Conservation (phyloP, 2,329 filamentous ascomycete genomes). For the Cladosporium colombiae region DNA sequence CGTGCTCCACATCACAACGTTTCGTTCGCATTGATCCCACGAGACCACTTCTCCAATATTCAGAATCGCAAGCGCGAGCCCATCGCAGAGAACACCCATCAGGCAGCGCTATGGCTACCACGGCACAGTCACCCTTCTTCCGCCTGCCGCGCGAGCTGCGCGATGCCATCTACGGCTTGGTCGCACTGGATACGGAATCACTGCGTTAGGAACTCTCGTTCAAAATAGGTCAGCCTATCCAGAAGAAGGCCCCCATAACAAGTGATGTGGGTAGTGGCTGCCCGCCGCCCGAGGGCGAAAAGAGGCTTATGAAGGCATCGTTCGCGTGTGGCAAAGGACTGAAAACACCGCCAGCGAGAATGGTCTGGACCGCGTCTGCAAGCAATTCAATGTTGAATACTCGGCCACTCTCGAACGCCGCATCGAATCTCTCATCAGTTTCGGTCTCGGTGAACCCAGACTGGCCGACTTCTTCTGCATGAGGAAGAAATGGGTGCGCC, state of each 20-base stretch:
- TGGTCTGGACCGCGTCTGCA: background rate
- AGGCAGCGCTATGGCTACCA: too few relatives aligned
- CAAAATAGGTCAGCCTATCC: background rate
- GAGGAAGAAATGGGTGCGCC: background rate
- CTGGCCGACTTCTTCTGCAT: background rate
- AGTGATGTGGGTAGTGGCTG: background rate
- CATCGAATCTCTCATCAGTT: background rate
- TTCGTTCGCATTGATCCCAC: background rate
- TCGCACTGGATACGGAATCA: background rate
- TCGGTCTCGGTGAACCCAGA: background rate
- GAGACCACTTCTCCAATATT: background rate
- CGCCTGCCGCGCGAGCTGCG: slow-evolving; percentile 15
- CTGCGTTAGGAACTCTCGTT: background rate
- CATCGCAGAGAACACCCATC: too few relatives aligned
- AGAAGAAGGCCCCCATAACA: background rate
- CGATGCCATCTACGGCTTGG: slow-evolving; percentile 15
- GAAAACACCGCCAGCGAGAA: background rate
- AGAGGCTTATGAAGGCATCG: too few relatives aligned
- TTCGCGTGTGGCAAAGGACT: background rate
- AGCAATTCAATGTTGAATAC: background rate
- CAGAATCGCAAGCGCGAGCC: too few relatives aligned
- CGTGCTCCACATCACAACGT: too few relatives aligned
- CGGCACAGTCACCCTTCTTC: background rate
- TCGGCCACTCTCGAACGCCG: too few relatives aligned
- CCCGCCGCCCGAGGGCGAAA: too few relatives aligned